Percentiles rank a stretch among this genome's conserved stretches.
Evolutionary conservation across 192 early-diverging fungal genomes (phyloP).

Genomic region (Rhizophagus clarus): DNA sequence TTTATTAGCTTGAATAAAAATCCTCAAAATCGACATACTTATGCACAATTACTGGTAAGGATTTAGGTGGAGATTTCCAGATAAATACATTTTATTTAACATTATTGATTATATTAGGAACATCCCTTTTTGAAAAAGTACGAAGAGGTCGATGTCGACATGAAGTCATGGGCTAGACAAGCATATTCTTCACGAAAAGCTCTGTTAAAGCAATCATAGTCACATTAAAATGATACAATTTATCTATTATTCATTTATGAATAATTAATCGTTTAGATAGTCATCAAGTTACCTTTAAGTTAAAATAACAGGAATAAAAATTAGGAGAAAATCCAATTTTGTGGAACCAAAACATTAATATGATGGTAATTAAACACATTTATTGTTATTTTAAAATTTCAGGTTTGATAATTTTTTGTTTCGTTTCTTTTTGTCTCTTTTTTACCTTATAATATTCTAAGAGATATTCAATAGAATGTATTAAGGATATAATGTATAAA

Average conservation of each 20-base stretch:
- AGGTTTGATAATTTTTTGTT: neutral
- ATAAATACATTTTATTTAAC: neutral
- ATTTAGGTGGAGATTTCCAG: neutral
- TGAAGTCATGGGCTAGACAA: conserved; percentile 75
- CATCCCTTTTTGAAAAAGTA: conserved; percentile 78
- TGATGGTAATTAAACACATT: neutral
- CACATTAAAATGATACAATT: neutral
- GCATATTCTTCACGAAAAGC: conserved; percentile 51
- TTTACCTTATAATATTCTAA: neutral
- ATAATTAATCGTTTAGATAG: neutral
- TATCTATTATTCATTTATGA: neutral
- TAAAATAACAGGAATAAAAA: neutral
- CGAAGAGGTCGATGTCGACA: conserved; percentile 70
- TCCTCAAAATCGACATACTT: conserved; percentile 69
- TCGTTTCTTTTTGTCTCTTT: neutral
- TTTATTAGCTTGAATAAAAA: conserved; percentile 65
- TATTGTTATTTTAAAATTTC: neutral
- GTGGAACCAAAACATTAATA: neutral
- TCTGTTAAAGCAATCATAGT: conserved; percentile 33
- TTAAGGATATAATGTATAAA: too few relatives aligned
- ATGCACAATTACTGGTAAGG: conserved; percentile 67
- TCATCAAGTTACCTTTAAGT: neutral
- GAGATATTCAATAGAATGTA: neutral
- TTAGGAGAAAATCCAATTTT: neutral
- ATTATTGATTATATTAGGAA: conserved; percentile 35